Percentiles rank a stretch among this genome's conserved stretches.
Conservation (phyloP, 768 basidiomycete genomes). For the Pholiota microspora region DNA sequence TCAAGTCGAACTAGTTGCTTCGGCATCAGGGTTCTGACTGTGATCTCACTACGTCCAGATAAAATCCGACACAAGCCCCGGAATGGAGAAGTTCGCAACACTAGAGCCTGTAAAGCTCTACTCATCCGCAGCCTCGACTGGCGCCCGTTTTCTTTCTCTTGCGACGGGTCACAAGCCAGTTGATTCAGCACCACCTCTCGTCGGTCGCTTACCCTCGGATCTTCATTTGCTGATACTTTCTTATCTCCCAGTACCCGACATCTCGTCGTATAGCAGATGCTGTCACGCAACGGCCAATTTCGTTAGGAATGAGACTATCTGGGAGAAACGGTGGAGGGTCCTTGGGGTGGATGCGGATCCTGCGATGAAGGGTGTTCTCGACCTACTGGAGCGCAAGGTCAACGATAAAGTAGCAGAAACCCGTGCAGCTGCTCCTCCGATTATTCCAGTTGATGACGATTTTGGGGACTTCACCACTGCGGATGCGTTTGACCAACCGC, state of each 20-base stretch:
- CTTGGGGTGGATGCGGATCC: constrained; percentile 48
- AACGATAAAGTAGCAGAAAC: constrained; percentile 35
- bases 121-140: constrained; percentile 26
- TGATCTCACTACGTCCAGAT: too few species aligned
- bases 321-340: constrained; percentile 71
- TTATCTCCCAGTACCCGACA: constrained; percentile 75
- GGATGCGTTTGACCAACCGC: constrained; percentile 27
- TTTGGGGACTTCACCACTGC: constrained; percentile 83
- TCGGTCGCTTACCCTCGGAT: constrained; percentile 80
- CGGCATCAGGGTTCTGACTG: too few species aligned
- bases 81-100: constrained; percentile 85
- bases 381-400: constrained; percentile 52
- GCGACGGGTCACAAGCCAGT: constrained; percentile 11
- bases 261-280: constrained; percentile 70
- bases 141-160: constrained; percentile 27
- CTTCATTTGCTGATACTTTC: constrained; percentile 74
- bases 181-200: constrained; percentile 25
- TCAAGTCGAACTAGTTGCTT: too few species aligned
- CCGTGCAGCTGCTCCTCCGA: constrained; percentile 53
- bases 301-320: constrained; percentile 69
- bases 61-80: too few species aligned
- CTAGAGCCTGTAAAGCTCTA: constrained; percentile 74
- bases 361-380: constrained; percentile 47
- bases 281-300: constrained; percentile 64
- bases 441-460: constrained; percentile 73